Percentiles rank a stretch among this genome's conserved stretches.
Conservation (phyloP, 2,329 filamentous ascomycete species). For the Talaromyces sp. region DNA sequence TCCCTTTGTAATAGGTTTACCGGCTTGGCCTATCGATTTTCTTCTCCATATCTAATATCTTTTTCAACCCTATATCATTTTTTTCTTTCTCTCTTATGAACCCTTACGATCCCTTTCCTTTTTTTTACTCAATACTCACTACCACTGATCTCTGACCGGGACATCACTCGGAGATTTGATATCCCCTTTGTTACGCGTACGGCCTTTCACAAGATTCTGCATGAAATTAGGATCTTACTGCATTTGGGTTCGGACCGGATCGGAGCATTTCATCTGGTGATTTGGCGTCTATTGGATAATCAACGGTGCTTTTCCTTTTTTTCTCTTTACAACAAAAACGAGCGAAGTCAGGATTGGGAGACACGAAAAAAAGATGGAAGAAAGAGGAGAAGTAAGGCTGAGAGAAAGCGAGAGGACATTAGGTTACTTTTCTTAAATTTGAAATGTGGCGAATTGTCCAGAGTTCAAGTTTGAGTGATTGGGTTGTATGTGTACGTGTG, state of each 20-base stretch:
- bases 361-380: not conserved
- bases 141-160: not conserved
- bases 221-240: constrained; percentile 5
- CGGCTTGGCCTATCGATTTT: constrained; percentile 14
- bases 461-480: constrained; percentile 6
- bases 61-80: not conserved
- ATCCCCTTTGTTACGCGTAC: constrained; percentile 36
- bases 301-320: not conserved
- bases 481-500: constrained; percentile 2
- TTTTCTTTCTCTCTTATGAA: not conserved
- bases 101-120: constrained; percentile 9
- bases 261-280: constrained; percentile 1
- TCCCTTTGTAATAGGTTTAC: constrained; percentile 30
- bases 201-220: constrained; percentile 14
- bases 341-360: not conserved
- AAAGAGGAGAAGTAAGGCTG: not conserved
- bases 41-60: not conserved
- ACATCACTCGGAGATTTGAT: not conserved
- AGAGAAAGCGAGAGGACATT: not conserved
- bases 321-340: not conserved
- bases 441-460: not conserved
- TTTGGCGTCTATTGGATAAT: constrained; percentile 12
- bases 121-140: constrained; percentile 17
- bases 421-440: not conserved
- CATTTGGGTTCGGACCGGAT: constrained; percentile 8